Evolutionary conservation across 2,329 filamentous ascomycete species (phyloP).

Genomic region (Neonectria ditissima): DNA sequence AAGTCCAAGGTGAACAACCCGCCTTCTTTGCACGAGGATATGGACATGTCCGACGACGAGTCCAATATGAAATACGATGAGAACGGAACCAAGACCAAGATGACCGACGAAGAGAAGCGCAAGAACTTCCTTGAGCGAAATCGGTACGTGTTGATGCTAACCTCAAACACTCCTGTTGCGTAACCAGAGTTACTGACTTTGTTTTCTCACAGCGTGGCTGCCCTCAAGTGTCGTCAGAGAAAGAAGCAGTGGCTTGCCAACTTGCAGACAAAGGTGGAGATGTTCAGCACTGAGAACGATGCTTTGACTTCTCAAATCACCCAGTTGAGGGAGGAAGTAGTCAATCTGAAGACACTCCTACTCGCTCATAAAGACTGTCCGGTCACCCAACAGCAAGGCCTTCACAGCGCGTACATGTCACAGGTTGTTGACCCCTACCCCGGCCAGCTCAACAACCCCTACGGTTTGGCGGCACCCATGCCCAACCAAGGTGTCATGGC

Average conservation of each 20-base stretch:
- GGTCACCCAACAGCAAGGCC: slow-evolving; percentile 83
- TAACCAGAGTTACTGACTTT: slow-evolving; percentile 16
- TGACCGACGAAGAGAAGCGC: slow-evolving; percentile 89
- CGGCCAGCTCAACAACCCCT: slow-evolving; percentile 70
- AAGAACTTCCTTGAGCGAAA: slow-evolving; percentile 98
- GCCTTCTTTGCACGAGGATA: slow-evolving; percentile 57
- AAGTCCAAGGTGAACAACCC: slow-evolving; percentile 68
- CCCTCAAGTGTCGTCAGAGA: slow-evolving; percentile 94
- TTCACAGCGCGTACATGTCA: slow-evolving; percentile 69
- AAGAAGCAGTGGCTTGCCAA: slow-evolving; percentile 99
- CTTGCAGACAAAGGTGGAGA: slow-evolving; percentile 92
- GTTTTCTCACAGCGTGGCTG: slow-evolving; percentile 78
- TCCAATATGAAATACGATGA: slow-evolving; percentile 45
- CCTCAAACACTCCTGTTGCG: not conserved
- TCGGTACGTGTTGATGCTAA: slow-evolving; percentile 70
- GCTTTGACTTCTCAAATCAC: slow-evolving; percentile 85
- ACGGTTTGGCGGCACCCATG: slow-evolving; percentile 67
- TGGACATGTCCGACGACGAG: slow-evolving; percentile 65
- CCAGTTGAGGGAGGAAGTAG: slow-evolving; percentile 89
- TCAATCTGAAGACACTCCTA: slow-evolving; percentile 92
- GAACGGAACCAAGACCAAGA: slow-evolving; percentile 43
- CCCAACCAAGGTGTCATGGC: slow-evolving; percentile 66
- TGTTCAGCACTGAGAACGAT: slow-evolving; percentile 93
- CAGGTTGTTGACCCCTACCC: slow-evolving; percentile 67
- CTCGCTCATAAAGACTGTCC: slow-evolving; percentile 97